Evolutionary conservation across 1,284 basidiomycete genomes (phyloP).

Genomic region (Pascua sp.): DNA sequence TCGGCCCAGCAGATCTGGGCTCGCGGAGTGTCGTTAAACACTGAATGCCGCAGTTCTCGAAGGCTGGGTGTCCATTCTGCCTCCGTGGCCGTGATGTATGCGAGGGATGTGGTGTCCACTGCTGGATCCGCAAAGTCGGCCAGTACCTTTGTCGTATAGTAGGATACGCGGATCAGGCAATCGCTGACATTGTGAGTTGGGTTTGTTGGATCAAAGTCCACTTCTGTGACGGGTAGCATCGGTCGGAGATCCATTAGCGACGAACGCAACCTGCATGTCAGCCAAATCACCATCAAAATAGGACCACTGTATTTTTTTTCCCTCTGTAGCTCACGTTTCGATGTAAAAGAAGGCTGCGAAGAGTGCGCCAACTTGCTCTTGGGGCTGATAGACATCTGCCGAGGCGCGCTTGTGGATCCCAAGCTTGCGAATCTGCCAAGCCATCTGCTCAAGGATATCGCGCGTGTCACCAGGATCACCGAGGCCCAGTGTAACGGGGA

Average conservation of each 20-base stretch:
- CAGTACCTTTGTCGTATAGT: slow-evolving; percentile 17
- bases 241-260: slow-evolving; percentile 21
- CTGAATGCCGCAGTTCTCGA: slow-evolving; percentile 15
- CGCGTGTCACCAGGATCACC: slow-evolving; percentile 23
- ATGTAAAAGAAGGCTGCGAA: slow-evolving; percentile 25
- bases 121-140: slow-evolving; percentile 19
- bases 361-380: slow-evolving; percentile 21
- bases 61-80: slow-evolving; percentile 19
- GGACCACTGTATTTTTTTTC: too few species aligned
- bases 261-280: slow-evolving; percentile 18
- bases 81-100: slow-evolving; percentile 19
- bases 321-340: slow-evolving; percentile 22
- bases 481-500: slow-evolving; percentile 17
- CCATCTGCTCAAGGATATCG: slow-evolving; percentile 24
- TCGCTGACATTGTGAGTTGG: too few species aligned
- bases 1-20: slow-evolving; percentile 19
- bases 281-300: neutral
- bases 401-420: slow-evolving; percentile 22
- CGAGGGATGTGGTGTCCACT: slow-evolving; percentile 20
- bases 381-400: slow-evolving; percentile 21
- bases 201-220: slow-evolving; percentile 22
- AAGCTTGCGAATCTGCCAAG: slow-evolving; percentile 26
- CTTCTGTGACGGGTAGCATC: slow-evolving; percentile 20
- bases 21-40: slow-evolving; percentile 1
- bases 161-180: slow-evolving; percentile 8